These are phyloP conservation scores for Stramenopiles sp. DNA, from an alignment of 352 stramenopile species.

Conservation along the genomic window DNA sequence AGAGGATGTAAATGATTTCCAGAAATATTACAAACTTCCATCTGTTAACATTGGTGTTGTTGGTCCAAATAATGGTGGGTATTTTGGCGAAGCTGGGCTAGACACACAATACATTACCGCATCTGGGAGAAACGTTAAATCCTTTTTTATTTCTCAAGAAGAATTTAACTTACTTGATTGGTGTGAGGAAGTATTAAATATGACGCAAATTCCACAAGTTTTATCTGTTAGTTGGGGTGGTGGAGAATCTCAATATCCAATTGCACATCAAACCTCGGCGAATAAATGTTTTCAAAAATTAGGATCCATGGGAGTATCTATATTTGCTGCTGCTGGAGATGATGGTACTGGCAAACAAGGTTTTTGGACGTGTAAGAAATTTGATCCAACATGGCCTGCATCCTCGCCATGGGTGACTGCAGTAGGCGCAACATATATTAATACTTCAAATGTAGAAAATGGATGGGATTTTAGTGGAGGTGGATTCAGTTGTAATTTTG, in stretches of 20 bases:
- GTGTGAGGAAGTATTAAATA: slow-evolving; percentile 34
- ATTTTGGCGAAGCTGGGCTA: slow-evolving; percentile 39
- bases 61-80: not conserved
- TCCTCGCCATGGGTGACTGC: slow-evolving; percentile 61
- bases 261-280: slow-evolving; percentile 36
- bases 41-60: not conserved
- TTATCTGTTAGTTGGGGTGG: slow-evolving; percentile 69
- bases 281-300: slow-evolving; percentile 57
- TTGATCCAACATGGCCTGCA: slow-evolving; percentile 23
- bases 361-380: slow-evolving; percentile 41
- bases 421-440: slow-evolving; percentile 56
- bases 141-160: slow-evolving; percentile 6
- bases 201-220: slow-evolving; percentile 46
- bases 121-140: slow-evolving; percentile 16
- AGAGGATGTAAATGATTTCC: not conserved
- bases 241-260: slow-evolving; percentile 43
- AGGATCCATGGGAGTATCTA: slow-evolving; percentile 50
- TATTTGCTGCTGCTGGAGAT: slow-evolving; percentile 58
- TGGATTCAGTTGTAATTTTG: slow-evolving; percentile 57
- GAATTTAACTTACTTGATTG: slow-evolving; percentile 40
- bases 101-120: slow-evolving; percentile 71
- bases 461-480: slow-evolving; percentile 26
- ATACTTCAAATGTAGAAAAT: slow-evolving; percentile 17
- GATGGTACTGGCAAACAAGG: slow-evolving; percentile 33
- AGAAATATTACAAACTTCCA: not conserved